These are phyloP conservation scores for Nitzschia sp. DNA, from an alignment of 108 stramenopile species.

Conservation along the genomic window DNA sequence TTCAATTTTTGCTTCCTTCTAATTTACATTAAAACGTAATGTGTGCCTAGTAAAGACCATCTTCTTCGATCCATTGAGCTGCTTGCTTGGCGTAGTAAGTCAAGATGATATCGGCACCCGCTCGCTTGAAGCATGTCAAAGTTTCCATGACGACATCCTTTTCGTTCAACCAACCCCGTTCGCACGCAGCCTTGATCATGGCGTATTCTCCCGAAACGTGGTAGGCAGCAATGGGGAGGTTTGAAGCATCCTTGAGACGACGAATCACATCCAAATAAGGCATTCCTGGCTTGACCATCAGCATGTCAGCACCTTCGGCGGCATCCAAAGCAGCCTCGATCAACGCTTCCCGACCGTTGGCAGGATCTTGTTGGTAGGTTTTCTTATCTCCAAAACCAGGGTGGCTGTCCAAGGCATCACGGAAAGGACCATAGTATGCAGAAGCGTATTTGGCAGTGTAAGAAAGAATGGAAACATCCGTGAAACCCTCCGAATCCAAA, in stretches of 20 bases:
- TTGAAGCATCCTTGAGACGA: constrained; percentile 85
- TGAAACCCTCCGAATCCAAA: constrained; percentile 97
- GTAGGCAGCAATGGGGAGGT: constrained; percentile 97
- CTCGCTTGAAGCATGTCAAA: constrained; percentile 97
- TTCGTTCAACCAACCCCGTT: constrained; percentile 96
- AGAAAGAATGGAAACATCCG: constrained; percentile 96
- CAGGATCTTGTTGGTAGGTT: constrained; percentile 99
- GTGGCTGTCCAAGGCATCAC: constrained; percentile 96
- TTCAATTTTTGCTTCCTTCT: too few relatives aligned
- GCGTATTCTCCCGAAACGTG: constrained; percentile 99
- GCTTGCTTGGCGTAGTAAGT: constrained; percentile 99
- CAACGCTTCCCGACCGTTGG: constrained; percentile 94
- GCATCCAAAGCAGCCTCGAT: constrained; percentile 95
- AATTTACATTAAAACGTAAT: too few relatives aligned
- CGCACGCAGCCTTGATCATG: constrained; percentile 98
- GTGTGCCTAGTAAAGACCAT: constrained; percentile 82
- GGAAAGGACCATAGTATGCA: constrained; percentile 99
- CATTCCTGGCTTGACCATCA: constrained; percentile 99
- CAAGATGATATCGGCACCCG: constrained; percentile 97
- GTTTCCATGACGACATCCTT: constrained; percentile 94
- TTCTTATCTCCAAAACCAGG: constrained; percentile 96
- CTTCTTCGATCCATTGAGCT: constrained; percentile 90
- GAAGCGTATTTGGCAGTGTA: constrained; percentile 99
- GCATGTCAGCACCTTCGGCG: constrained; percentile 98
- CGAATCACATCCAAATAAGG: constrained; percentile 98